Evolutionary conservation across 2,329 filamentous ascomycete genomes (phyloP).

Genomic region (Aspergillus pseudotamarii): DNA sequence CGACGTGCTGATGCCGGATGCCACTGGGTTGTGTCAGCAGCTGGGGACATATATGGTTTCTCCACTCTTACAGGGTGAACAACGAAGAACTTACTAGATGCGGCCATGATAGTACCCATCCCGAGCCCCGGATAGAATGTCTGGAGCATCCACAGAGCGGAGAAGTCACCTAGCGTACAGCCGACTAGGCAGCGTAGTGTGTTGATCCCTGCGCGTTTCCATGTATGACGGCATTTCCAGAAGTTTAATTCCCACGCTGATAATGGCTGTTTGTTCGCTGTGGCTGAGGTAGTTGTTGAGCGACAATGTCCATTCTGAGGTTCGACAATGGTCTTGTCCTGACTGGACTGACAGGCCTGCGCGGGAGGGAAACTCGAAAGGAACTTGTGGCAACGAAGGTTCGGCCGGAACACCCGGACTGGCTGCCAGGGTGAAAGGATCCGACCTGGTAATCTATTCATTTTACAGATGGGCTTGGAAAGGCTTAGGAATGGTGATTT

Average conservation of each 20-base stretch:
- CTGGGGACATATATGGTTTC: rapidly evolving
- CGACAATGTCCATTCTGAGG: neutral
- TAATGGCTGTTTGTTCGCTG: neutral
- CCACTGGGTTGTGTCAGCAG: conserved; percentile 44
- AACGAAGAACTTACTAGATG: conserved; percentile 54
- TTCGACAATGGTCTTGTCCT: neutral
- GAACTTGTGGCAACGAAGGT: too few species aligned
- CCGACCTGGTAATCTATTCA: neutral
- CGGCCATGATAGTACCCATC: conserved; percentile 54
- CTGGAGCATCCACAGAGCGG: conserved; percentile 60
- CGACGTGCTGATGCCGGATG: conserved; percentile 56
- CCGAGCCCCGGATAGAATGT: conserved; percentile 51
- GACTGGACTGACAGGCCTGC: neutral
- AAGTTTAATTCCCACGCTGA: conserved; percentile 24
- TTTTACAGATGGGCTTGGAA: neutral
- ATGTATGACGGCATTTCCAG: conserved; percentile 42
- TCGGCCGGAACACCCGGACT: neutral
- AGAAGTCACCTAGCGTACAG: conserved; percentile 60
- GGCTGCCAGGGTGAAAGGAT: neutral
- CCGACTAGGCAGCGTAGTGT: conserved; percentile 59
- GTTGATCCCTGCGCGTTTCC: conserved; percentile 57
- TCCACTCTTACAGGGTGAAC: too few species aligned
- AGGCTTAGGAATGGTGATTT: neutral
- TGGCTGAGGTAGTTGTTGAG: neutral
- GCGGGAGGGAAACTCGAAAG: neutral